phyloP scores from a whole-genome alignment of 345 rosid species.

The Erysimum cheiranthoides region DNA sequence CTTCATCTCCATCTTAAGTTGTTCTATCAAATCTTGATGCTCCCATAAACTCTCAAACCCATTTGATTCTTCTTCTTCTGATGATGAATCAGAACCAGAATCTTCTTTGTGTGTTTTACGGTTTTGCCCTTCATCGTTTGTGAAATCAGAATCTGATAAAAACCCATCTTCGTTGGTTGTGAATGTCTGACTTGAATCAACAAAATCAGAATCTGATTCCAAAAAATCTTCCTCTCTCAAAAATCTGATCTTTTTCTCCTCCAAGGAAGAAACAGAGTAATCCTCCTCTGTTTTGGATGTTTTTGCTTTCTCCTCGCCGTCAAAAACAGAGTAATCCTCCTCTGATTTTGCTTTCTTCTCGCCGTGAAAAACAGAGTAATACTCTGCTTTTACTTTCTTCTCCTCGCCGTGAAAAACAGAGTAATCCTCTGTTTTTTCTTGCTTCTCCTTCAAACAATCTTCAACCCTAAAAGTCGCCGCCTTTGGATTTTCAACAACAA shows the following conservation, averaged over 20 bases:
- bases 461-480: conserved; percentile 51
- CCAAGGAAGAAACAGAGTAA: conserved; percentile 21
- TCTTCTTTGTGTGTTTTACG: conserved; percentile 36
- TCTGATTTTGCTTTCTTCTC: conserved; percentile 8
- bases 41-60: conserved; percentile 82
- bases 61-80: conserved; percentile 55
- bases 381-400: background rate
- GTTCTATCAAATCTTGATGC: conserved; percentile 94
- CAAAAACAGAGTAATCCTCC: conserved; percentile 25
- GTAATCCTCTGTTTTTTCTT: background rate
- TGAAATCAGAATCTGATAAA: conserved; percentile 63
- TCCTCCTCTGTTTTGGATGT: conserved; percentile 13
- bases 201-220: conserved; percentile 58
- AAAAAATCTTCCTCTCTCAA: conserved; percentile 54
- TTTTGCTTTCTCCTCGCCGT: background rate
- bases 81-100: conserved; percentile 34
- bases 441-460: conserved; percentile 37
- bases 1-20: conserved; percentile 85
- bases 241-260: conserved; percentile 37
- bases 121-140: conserved; percentile 39
- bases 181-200: conserved; percentile 59
- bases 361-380: conserved; percentile 26
- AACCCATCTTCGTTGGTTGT: conserved; percentile 59
- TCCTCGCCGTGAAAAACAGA: conserved; percentile 30
- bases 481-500: conserved; percentile 52